Base-by-base conservation (phyloP, 495 filamentous ascomycete genomes). In the Amphirosellinia nigrospora region DNA sequence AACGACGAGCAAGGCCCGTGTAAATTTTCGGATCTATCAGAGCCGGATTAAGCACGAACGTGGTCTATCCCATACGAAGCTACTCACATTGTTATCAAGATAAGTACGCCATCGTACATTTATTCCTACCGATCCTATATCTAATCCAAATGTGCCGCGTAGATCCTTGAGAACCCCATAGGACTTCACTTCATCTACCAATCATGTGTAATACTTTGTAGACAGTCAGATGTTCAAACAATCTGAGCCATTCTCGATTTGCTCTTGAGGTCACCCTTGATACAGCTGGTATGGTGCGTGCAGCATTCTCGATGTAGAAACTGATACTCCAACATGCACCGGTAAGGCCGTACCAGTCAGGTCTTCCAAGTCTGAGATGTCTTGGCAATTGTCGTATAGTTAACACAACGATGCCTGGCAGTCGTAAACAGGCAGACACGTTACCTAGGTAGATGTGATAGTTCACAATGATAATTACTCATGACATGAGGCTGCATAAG, bases 401-500 rank as follows among this genome's bases (percentile, higher is more conserved):
- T 30, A 13, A 53, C 50, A 26, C 3, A 1, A 53, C 16, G 50
- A 8, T 16, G 50, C 50, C 50, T 53, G 26, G 30, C 50, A 30
- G 9, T 11, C 26, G 30, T 16, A 6, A 53, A 30, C n/a, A n/a
- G n/a, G n/a, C n/a, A n/a, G n/a, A n/a, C n/a, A n/a, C n/a, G n/a
- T n/a, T n/a, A n/a, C 50, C 50, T 53, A 26, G 50, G 50, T 8
- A 26, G 36, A 38, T 21, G n/a, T 7, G 36, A 28, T 34, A 61
- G 58, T 61, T 41, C 34, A 11, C 21, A 13, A 23, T 43, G 26
- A 9, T 61, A 36, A n/a, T n/a, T n/a, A n/a, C n/a, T n/a, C 23
- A 61, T 3, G 36, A 39, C 58, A 43, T 41, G 32, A 61, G 56
- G 21, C 58, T 61, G 58, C 36, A 61, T 60, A 15, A 60, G 56